Percentiles rank a stretch among this genome's conserved stretches.
Conservation (phyloP, 73 alveolate species). For the Uronychia setigera region DNA sequence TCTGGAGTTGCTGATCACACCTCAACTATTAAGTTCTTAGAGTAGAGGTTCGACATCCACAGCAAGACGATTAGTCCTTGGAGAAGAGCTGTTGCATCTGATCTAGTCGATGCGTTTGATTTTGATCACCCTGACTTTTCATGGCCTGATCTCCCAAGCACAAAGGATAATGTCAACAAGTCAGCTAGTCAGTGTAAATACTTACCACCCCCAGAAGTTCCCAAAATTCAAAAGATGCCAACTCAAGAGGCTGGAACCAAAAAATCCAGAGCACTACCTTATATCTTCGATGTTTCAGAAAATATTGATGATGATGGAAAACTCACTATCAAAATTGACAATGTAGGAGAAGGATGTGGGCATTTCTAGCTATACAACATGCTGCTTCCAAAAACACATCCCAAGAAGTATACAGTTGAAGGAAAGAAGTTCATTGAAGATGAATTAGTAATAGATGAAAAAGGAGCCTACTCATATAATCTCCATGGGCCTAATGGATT, state of each 20-base stretch:
- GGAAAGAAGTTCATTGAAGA: neutral
- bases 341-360: neutral
- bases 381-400: neutral
- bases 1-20: neutral
- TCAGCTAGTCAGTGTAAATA: neutral
- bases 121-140: neutral
- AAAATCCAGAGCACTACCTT: neutral
- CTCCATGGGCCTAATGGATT: neutral
- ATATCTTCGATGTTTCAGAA: neutral
- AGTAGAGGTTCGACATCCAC: neutral
- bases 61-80: neutral
- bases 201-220: neutral
- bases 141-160: neutral
- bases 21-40: neutral
- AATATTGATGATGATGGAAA: neutral
- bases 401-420: neutral
- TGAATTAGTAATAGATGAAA: no score
- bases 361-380: neutral
- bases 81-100: neutral
- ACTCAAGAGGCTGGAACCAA: neutral
- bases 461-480: neutral
- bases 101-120: neutral
- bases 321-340: neutral
- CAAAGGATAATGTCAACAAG: neutral
- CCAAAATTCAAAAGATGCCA: neutral